Evolutionary conservation across 2,329 filamentous ascomycete genomes (phyloP).

Genomic region (Fusarium anthophilum): DNA sequence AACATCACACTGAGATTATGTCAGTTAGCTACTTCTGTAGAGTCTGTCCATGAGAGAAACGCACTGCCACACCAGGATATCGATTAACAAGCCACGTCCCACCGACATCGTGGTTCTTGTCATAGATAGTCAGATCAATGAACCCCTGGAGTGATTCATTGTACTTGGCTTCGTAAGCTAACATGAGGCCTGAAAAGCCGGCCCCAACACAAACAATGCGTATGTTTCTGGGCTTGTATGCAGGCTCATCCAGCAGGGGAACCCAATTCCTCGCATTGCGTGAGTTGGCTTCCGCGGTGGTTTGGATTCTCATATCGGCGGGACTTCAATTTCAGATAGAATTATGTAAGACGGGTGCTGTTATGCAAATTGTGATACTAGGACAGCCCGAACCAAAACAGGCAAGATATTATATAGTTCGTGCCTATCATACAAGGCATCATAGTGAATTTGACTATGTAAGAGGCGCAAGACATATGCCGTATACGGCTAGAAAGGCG

Average conservation of each 20-base stretch:
- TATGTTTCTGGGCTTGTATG: background rate
- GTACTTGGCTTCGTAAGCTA: background rate
- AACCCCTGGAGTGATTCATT: background rate
- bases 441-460: background rate
- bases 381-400: background rate
- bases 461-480: too few species aligned
- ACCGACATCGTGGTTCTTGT: background rate
- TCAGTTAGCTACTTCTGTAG: fast-evolving
- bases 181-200: background rate
- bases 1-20: background rate
- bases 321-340: background rate
- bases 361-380: background rate
- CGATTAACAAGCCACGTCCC: background rate
- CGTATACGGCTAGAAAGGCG: too few species aligned
- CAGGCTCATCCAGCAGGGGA: background rate
- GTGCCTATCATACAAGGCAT: background rate
- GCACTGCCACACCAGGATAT: background rate
- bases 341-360: background rate
- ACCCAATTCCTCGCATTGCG: background rate
- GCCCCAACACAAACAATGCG: background rate
- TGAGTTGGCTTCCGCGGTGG: background rate
- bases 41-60: background rate
- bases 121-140: background rate
- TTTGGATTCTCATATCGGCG: background rate
- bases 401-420: background rate